Evolutionary conservation across 2,329 filamentous ascomycete species (phyloP), one percentile per base, ranked within the genome.

Genomic region (Neonectria sp.): DNA sequence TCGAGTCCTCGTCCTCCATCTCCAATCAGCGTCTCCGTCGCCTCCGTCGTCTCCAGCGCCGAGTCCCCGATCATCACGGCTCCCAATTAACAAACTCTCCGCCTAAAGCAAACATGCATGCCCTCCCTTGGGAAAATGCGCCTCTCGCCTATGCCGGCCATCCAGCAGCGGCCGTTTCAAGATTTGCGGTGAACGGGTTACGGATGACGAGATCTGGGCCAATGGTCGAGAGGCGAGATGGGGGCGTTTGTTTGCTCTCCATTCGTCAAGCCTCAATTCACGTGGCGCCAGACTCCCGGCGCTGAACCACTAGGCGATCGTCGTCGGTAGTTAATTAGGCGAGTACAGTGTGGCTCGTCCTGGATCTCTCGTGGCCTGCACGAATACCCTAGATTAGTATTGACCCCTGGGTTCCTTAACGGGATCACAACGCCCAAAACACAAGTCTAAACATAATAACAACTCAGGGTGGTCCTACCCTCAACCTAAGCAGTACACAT

Each of bases 11-110:
- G 37, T 37, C 46, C 9, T 33, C 17, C 17, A 13, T 17, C 51
- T 37, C 60, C 29, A 59, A n/a, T 55, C 53, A 45, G 31, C 58
- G 48, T 29, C n/a, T n/a, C 53, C 27, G 15, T 33, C 53, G 35
- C 33, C 63, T 29, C 53, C 27, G 15, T 33, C 53, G 35, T 27
- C 63, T 29, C 29, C 62, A 33, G 69, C 60, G 53, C 11, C 46
- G 35, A 24, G 37, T 56, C 55, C 37, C 35, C 15, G 37, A n/a
- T n/a, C 37, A n/a, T 37, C 58, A 37, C 49, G 29, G 56, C 60
- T 8, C 15, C 55, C 55, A 46, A 48, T 49, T 37, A 45, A n/a
- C 25, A 49, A 13, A 15, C 29, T 11, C 6, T 33, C 29, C 31
- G 33, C 29, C 51, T 13, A 21, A 35, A 55, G 52, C 56, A 68